Conservation (phyloP, 352 stramenopile species). For the Phytophthora nicotianae region DNA sequence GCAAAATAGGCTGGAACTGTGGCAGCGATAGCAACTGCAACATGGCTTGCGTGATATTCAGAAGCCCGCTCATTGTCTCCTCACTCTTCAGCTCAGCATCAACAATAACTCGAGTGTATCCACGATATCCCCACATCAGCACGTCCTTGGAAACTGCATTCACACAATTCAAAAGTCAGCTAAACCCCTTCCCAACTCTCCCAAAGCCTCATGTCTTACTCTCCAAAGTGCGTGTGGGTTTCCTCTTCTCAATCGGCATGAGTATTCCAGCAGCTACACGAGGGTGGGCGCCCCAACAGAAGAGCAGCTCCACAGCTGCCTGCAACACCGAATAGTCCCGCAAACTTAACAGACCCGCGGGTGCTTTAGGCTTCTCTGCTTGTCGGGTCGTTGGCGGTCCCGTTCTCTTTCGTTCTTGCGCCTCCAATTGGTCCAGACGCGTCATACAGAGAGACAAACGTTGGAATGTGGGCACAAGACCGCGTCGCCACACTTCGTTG, state of each 20-base stretch:
- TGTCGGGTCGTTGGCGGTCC: conserved; percentile 3
- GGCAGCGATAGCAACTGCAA: conserved; percentile 68
- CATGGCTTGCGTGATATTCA: conserved; percentile 51
- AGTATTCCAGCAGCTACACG: conserved; percentile 58
- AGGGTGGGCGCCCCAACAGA: conserved; percentile 71
- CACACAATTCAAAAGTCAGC: conserved; percentile 7
- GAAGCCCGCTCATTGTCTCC: conserved; percentile 35
- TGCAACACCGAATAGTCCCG: conserved; percentile 86
- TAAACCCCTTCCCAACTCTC: not conserved
- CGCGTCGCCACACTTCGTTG: conserved; percentile 35
- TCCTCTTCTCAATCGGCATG: conserved; percentile 63
- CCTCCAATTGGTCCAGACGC: conserved; percentile 49
- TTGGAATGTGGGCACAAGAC: conserved; percentile 49
- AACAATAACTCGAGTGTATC: conserved; percentile 20
- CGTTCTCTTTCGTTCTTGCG: conserved; percentile 18
- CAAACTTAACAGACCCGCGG: conserved; percentile 75
- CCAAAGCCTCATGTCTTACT: conserved; percentile 48
- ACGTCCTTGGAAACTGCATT: conserved; percentile 60
- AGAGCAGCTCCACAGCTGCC: conserved; percentile 74
- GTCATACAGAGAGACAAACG: conserved; percentile 54
- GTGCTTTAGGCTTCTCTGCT: conserved; percentile 46
- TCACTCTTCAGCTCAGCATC: conserved; percentile 14
- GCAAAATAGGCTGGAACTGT: conserved; percentile 77
- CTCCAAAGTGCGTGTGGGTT: conserved; percentile 76
- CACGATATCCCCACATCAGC: conserved; percentile 48